A percentile compares a stretch with the other conserved stretches of the same genome.
Evolutionary conservation across 208 protist species (phyloP).

Genomic region (Acanthamoeba rhysodes): DNA sequence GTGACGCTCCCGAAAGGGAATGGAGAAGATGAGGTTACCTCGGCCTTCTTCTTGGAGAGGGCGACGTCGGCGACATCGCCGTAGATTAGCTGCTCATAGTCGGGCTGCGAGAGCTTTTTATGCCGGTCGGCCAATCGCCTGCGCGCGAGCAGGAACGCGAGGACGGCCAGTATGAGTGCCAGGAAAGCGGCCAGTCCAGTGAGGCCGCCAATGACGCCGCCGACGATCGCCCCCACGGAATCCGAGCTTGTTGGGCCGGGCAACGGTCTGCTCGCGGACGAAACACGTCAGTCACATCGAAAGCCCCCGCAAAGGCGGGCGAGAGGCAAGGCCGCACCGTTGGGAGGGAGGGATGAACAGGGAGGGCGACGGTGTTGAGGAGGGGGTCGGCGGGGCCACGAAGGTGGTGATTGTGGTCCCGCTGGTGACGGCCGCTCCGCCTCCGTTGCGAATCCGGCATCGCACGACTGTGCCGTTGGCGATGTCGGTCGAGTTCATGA

Average conservation of each 20-base stretch:
- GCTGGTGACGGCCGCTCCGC: constrained; percentile 26
- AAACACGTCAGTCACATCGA: not conserved
- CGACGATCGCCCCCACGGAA: not conserved
- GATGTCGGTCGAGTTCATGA: constrained; percentile 52
- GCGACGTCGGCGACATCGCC: not conserved
- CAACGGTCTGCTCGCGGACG: not conserved
- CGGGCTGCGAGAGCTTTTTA: constrained; percentile 14
- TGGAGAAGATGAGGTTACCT: not conserved
- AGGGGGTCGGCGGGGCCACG: not conserved
- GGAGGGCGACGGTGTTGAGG: not conserved
- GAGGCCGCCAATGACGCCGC: constrained; percentile 23
- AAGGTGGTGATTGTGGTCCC: not conserved
- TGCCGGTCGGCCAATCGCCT: not conserved
- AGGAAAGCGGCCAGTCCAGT: not conserved
- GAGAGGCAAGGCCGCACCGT: not conserved
- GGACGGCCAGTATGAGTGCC: not conserved
- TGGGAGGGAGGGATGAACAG: not conserved
- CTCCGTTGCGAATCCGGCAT: constrained; percentile 46
- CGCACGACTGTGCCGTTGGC: constrained; percentile 42
- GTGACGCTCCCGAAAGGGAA: not conserved
- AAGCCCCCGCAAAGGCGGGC: not conserved
- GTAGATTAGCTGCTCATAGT: constrained; percentile 41
- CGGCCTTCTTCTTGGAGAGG: constrained; percentile 35
- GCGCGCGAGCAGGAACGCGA: not conserved
- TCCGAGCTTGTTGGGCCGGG: not conserved